Evolutionary conservation across 768 basidiomycete species (phyloP), one percentile per base, ranked within the genome.

Genomic region (Boletus rubescentipes): DNA sequence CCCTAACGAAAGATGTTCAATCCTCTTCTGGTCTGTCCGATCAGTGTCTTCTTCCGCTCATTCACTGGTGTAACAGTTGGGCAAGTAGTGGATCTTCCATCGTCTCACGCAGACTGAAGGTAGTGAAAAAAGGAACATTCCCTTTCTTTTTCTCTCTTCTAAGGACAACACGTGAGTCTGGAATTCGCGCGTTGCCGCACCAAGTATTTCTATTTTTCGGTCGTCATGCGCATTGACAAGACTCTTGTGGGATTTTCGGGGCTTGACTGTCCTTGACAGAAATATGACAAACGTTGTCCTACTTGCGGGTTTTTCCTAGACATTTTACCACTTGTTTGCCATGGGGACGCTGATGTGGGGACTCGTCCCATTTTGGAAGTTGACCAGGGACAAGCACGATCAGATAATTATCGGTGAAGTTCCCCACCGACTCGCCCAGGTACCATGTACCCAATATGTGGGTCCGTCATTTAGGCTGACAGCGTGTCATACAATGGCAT

Each of bases 361-460:
- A 26, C 26, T 26, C 26, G 26, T 26, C 26, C 26, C 11, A 9
- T 51, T 47, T 47, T 31, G 40, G 38, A 44, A 46, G 36, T 41
- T 6, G 2, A 35, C 36, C 29, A 62, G 58, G 53, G 12, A 35
- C 49, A 10, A 55, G 63, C 42, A 67, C 54, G 20, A 54, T 53
- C 61, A 45, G n/a, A n/a, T n/a, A 32, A 45, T 26, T 26, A 50
- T 46, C 39, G 21, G 57, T 39, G 2, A 38, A 44, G 23, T 49
- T 48, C 39, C 39, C 39, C 48, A 29, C 49, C 35, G n/a, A 48
- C 26, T 26, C 26, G 20, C 21, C 29, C 42, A 62, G 60, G 60
- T 49, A 62, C 53, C 11, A 48, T 37, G 39, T 23, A 45, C 36
- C 46, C 31, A 46, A 51, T 59, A 53, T 32, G 40, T 53, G 53